Evolutionary conservation across 208 protist species (phyloP), one percentile per base, ranked within the genome.

Genomic region (Crithidia thermophila): DNA sequence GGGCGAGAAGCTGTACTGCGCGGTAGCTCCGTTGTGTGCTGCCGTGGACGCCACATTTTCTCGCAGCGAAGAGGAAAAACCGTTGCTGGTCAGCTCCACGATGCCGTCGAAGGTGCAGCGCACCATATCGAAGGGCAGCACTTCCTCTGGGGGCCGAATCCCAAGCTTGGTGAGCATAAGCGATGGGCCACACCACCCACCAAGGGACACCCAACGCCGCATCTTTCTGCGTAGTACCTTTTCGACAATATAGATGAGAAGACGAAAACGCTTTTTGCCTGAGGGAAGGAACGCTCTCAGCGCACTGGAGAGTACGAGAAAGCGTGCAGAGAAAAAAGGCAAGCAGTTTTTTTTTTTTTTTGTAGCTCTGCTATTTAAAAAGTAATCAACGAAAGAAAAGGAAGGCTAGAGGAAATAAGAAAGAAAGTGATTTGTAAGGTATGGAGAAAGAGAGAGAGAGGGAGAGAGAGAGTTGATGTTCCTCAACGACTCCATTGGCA

Each of bases 71-170:
- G 64, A 77, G 3, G 47, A 66, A 1, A 90, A 93, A 11, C 85
- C 84, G 42, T 77, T 67, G 2, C 20, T 16, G 0, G 78, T 90
- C 45, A 94, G 73, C 34, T 94, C 60, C 23, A 88, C 65, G 9
- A 96, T n/a, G 25, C 84, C 91, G 67, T 94, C 87, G 39, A 94
- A 86, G 39, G 88, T 91, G 71, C 84, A 93, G 58, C 85, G 87
- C 1, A 87, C 88, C 69, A 83, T 74, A 53, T 96, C 91, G 63
- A 96, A 96, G 0, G 91, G 91, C 25, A 91, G 43, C 4, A 63
- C 49, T 33, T 91, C 85, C 11, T 80, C 56, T 0, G 72, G 33
- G 0, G 70, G 63, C 4, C 70, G 79, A 27, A 94, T 31, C 1
- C 80, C 84, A 4, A 96, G 62, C 60, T 96, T 94, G 37, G 72